Base-by-base conservation (phyloP, 1,139 yeast species). In the Yamadazyma dushanensis region DNA sequence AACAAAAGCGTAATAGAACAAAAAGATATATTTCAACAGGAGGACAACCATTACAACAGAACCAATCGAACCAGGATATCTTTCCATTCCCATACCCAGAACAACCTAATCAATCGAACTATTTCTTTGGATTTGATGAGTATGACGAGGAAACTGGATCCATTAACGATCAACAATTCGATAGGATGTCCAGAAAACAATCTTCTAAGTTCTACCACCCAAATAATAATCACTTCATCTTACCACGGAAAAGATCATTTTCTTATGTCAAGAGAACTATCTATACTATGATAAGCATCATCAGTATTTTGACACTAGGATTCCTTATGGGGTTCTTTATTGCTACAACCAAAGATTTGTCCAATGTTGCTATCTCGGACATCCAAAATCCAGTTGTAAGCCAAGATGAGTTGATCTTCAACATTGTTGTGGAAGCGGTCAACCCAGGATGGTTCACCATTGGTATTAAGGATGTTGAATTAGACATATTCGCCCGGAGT, bases 401-500 rank as follows among this genome's bases (percentile, higher is more conserved):
- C 41, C 81, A 83, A 47, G 96, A 89, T 52, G 97, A 89, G 54
- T 66, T 92, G 35, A 76, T 89, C 2, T 88, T 90, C 61, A 88
- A 84, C 56, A 65, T 90, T 45, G 75, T 78, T 3, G 78, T 88
- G 15, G 83, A 80, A 43, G 95, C 95, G 1, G 76, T 82, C 47
- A 92, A 92, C 56, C 97, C 97, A 1, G 96, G 97, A 0, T 76
- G 87, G 66, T 72, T 84, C 49, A 73, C 86, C 1, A 78, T 90
- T 4, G 69, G 70, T 5, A 70, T 90, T 3, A 69, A 70, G 30
- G 78, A 80, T 7, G 83, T 83, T 5, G 94, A 88, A 49, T 58
- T 92, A 31, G 97, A 90, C 55, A 70, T 92, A 3, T 92, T 92
- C 66, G 97, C 97, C 1, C 83, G 84, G 49, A 79, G 94, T 36